These are phyloP conservation scores for Volutella citrinella DNA, from an alignment of 2,329 filamentous ascomycete genomes.

Conservation along the genomic window DNA sequence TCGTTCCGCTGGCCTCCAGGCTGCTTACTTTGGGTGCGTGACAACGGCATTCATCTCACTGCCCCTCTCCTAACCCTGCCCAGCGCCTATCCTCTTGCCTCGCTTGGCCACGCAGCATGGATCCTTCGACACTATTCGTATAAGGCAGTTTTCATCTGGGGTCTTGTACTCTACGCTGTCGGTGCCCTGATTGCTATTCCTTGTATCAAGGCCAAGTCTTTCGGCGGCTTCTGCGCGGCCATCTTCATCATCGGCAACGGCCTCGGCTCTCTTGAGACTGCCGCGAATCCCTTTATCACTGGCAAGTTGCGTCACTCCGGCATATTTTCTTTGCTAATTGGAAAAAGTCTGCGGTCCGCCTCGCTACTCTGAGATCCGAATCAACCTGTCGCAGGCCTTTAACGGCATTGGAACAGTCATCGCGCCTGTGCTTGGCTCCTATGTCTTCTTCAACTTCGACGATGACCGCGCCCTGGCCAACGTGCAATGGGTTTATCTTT, in stretches of 20 bases:
- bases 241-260: constrained; percentile 75
- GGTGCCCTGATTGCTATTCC: constrained; percentile 57
- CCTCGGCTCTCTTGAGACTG: constrained; percentile 71
- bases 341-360: constrained; percentile 53
- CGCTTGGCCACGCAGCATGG: constrained; percentile 61
- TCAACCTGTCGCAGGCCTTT: constrained; percentile 75
- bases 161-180: constrained; percentile 63
- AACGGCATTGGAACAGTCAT: constrained; percentile 73
- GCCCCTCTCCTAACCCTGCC: constrained; percentile 5
- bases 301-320: constrained; percentile 30
- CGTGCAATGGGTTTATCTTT: constrained; percentile 75
- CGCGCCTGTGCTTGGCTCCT: constrained; percentile 69
- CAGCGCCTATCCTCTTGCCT: constrained; percentile 66
- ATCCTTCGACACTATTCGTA: constrained; percentile 65
- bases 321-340: accelerated
- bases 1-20: constrained; percentile 45
- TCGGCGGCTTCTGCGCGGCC: constrained; percentile 69
- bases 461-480: constrained; percentile 57
- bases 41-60: constrained; percentile 28
- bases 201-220: constrained; percentile 60
- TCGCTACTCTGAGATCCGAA: constrained; percentile 67
- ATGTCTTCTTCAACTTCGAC: constrained; percentile 67
- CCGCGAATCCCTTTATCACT: constrained; percentile 72
- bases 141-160: constrained; percentile 65
- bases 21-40: constrained; percentile 54